Evolutionary conservation across 495 filamentous ascomycete species (phyloP), one percentile per base, ranked within the genome.

Genomic region (Penicillium subrubescens): DNA sequence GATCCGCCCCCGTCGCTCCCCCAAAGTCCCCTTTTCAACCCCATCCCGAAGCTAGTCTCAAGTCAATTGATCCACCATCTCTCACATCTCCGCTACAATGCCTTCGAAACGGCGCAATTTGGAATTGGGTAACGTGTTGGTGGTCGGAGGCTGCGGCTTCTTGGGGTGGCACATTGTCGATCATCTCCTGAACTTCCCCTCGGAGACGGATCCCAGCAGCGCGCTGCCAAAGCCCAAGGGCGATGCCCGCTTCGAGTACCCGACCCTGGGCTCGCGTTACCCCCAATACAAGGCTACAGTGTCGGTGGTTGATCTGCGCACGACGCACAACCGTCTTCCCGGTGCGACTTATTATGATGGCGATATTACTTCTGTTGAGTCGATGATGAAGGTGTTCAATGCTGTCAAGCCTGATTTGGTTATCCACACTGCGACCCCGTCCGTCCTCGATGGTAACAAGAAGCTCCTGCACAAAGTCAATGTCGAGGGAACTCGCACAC

Each of bases 341-440:
- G 86, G 87, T 54, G 89, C 94, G 37, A 76, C 81, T 21, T 99
- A 99, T 78, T 84, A 91, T 71, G 85, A 93, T 61, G 91, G 88
- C 71, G 94, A 98, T 74, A 93, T 99, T 75, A 97, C 93, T 41
- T 89, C 91, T 48, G 76, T 79, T 57, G 83, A 82, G 56, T 81
- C 82, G 58, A 83, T 97, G 69, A 74, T 88, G 58, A 74, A 78
- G 14, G 79, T 96, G 12, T 89, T 98, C 74, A 71, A 82, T 17
- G 84, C 85, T 57, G 80, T 89, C 46, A 89, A 88, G 76, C 93
- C 96, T n/a, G 87, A 92, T 67, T 87, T 95, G 12, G 90, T 99
- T 44, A 95, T 98, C 65, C 93, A 99, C 78, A 98, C 95, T 12
- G 96, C 94, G n/a, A 90, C 89, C 5, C 91, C 92, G 3, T 79